Evolutionary conservation across 768 basidiomycete genomes (phyloP).

Genomic region (Rhodosporidiobolus odoratus): DNA sequence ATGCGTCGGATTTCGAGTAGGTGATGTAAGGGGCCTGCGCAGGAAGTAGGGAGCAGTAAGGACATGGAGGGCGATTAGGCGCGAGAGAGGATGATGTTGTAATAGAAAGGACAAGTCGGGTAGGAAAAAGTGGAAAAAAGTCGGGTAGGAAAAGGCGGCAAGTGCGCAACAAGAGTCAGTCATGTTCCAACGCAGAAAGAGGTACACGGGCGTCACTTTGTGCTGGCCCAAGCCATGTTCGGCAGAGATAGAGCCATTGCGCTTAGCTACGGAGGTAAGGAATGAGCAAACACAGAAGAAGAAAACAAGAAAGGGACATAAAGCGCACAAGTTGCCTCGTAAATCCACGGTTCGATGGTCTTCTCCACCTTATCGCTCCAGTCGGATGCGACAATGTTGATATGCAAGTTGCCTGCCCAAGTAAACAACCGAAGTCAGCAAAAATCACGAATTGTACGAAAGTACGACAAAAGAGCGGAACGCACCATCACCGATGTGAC

Average conservation of each 20-base stretch:
- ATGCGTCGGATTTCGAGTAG: constrained; percentile 75
- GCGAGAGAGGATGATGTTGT: not conserved
- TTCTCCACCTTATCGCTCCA: constrained; percentile 78
- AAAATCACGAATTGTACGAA: not conserved
- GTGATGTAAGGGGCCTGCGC: constrained; percentile 63
- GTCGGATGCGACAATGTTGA: constrained; percentile 78
- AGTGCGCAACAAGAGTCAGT: not conserved
- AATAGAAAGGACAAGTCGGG: not conserved
- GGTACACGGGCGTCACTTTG: not conserved
- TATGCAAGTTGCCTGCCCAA: constrained; percentile 69
- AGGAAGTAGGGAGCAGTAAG: too few relatives aligned
- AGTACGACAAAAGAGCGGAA: constrained; percentile 17
- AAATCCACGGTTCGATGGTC: constrained; percentile 89
- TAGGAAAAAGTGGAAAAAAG: not conserved
- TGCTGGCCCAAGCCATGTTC: constrained; percentile 98
- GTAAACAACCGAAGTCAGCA: not conserved
- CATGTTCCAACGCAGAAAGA: not conserved
- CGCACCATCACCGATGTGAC: constrained; percentile 93
- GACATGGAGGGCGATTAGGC: not conserved
- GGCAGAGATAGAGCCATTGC: constrained; percentile 87
- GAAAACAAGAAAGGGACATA: not conserved
- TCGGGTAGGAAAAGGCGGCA: too few relatives aligned
- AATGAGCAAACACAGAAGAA: not conserved
- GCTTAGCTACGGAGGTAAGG: constrained; percentile 42
- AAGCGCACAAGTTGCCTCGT: constrained; percentile 64